Evolutionary conservation across 2,329 filamentous ascomycete species (phyloP).

Genomic region (Sarocladium brachiariae): DNA sequence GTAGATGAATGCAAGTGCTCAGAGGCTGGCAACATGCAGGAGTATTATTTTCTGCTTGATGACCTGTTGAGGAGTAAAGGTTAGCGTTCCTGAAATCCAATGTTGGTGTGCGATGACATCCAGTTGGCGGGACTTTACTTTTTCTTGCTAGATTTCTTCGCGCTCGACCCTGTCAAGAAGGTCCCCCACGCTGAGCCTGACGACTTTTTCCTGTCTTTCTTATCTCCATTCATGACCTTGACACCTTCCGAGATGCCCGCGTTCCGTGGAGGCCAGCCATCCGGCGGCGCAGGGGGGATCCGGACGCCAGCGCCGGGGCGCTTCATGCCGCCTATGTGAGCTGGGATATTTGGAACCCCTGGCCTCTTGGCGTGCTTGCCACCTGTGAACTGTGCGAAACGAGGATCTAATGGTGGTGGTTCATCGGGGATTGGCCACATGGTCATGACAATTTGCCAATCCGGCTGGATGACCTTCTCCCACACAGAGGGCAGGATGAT

Average conservation of each 20-base stretch:
- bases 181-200: slow-evolving; percentile 1
- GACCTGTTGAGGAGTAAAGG: not conserved
- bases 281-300: slow-evolving; percentile 2
- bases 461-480: slow-evolving; percentile 75
- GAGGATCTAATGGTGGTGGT: slow-evolving; percentile 16
- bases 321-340: not conserved
- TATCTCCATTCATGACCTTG: slow-evolving; percentile 10
- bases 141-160: slow-evolving; percentile 11
- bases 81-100: not conserved
- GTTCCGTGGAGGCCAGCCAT: not conserved
- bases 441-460: slow-evolving; percentile 48
- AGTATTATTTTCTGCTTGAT: not conserved
- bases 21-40: not conserved
- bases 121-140: no score
- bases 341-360: not conserved
- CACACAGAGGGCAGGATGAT: slow-evolving; percentile 74
- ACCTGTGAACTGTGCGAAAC: not conserved
- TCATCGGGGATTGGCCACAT: slow-evolving; percentile 52
- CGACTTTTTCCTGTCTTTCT: slow-evolving; percentile 12
- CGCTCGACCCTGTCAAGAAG: slow-evolving; percentile 1
- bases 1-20: not conserved
- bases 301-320: slow-evolving; percentile 2
- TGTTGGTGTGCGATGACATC: not conserved
- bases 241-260: slow-evolving; percentile 2
- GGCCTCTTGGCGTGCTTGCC: not conserved